phyloP scores from a whole-genome alignment of 371 early-diverging fungal genomes.

The Lichtheimia hyalospora region DNA sequence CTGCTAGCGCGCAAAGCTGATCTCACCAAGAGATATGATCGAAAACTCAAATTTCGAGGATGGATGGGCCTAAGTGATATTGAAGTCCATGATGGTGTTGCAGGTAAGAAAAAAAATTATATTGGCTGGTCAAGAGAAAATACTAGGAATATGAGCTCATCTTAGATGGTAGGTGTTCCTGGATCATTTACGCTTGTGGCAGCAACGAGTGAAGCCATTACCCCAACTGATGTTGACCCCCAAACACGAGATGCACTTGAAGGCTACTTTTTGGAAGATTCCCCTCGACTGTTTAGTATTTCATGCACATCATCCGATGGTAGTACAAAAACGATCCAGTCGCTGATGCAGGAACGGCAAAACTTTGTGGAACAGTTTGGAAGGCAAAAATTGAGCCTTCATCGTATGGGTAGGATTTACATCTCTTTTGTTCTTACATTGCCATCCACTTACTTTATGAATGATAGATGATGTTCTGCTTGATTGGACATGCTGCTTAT shows the following conservation, averaged over 20 bases:
- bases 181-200: conserved; percentile 13
- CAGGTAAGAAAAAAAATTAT: conserved; percentile 24
- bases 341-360: conserved; percentile 8
- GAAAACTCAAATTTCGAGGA: conserved; percentile 43
- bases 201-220: neutral
- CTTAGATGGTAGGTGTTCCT: conserved; percentile 3
- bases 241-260: conserved; percentile 21
- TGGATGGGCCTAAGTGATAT: conserved; percentile 39
- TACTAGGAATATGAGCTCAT: too few species aligned
- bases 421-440: too few species aligned
- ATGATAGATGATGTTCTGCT: conserved; percentile 6
- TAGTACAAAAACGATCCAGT: conserved; percentile 1
- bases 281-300: conserved; percentile 5
- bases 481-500: conserved; percentile 5
- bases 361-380: conserved; percentile 19
- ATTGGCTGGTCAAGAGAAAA: too few species aligned
- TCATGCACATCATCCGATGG: neutral
- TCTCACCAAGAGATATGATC: conserved; percentile 4
- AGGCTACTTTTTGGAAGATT: conserved; percentile 15
- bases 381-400: conserved; percentile 2
- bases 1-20: conserved; percentile 14
- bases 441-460: too few species aligned
- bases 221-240: conserved; percentile 10
- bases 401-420: too few species aligned
- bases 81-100: conserved; percentile 39